Percentiles rank a stretch among this genome's conserved stretches.
phyloP scores from a whole-genome alignment of 495 filamentous ascomycete species.

The Paragyromitra xinjiangensis region DNA sequence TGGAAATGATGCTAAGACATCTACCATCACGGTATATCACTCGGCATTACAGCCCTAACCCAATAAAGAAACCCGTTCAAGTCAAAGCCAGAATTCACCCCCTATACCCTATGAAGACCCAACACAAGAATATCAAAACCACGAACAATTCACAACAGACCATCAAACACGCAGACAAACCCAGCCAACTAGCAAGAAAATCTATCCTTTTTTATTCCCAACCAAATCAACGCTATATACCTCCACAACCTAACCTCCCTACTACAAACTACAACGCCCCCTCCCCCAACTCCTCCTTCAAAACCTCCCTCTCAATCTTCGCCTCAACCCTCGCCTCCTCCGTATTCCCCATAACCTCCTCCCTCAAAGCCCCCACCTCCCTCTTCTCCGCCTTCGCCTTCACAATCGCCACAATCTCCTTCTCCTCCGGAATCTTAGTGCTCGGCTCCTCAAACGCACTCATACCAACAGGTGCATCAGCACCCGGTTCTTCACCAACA shows the following conservation, averaged over 20 bases:
- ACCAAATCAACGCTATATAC: not conserved
- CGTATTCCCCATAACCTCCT: conserved; percentile 45
- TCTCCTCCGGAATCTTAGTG: conserved; percentile 33
- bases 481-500: conserved; percentile 18
- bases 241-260: not conserved
- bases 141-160: too few species aligned
- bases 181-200: too few species aligned
- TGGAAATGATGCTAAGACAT: too few species aligned
- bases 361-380: conserved; percentile 45
- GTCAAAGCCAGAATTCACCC: too few species aligned
- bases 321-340: conserved; percentile 21
- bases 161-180: too few species aligned
- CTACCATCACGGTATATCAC: too few species aligned
- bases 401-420: conserved; percentile 21
- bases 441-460: conserved; percentile 21
- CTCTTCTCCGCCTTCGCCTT: conserved; percentile 39
- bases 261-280: not conserved
- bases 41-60: too few species aligned
- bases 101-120: too few species aligned
- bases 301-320: not conserved
- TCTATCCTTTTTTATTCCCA: not conserved
- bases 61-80: too few species aligned
- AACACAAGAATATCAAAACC: too few species aligned
- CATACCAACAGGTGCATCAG: conserved; percentile 13
- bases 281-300: conserved; percentile 19